phyloP scores from a whole-genome alignment of 352 stramenopile species.

The Globisporangium recalcitrans region DNA sequence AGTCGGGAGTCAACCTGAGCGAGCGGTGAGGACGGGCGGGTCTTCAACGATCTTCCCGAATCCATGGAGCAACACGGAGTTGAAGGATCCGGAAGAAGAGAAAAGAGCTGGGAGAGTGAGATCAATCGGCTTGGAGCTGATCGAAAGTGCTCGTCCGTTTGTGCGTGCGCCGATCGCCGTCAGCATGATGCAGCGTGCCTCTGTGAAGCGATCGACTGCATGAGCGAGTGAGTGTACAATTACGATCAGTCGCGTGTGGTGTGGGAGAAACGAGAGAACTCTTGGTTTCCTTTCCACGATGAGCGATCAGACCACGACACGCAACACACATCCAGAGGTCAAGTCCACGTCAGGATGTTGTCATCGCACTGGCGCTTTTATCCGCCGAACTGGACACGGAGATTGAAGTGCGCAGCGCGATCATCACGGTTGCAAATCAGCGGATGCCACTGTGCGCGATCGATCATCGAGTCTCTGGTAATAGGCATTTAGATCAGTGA shows the following conservation, averaged over 20 bases:
- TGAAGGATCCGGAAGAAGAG: neutral
- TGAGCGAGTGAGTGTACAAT: neutral
- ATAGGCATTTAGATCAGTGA: neutral
- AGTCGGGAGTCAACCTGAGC: neutral
- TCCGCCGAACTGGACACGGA: neutral
- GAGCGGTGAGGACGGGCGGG: neutral
- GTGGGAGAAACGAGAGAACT: neutral
- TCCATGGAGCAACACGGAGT: neutral
- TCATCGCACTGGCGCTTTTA: constrained; percentile 13
- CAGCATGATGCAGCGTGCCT: neutral
- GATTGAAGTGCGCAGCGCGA: neutral
- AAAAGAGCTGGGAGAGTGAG: neutral
- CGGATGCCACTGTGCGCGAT: neutral
- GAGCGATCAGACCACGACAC: neutral
- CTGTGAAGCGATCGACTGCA: neutral
- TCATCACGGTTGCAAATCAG: neutral
- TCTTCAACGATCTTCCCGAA: constrained; percentile 3
- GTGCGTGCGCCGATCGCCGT: neutral
- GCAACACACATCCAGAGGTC: neutral
- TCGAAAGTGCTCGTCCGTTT: neutral
- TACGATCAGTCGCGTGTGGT: too few relatives aligned
- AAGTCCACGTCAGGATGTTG: constrained; percentile 14
- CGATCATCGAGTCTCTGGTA: neutral
- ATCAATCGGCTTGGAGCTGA: neutral
- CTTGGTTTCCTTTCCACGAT: constrained; percentile 1